Evolutionary conservation across 768 basidiomycete species (phyloP).

Genomic region (Leccinum pellstonianum): DNA sequence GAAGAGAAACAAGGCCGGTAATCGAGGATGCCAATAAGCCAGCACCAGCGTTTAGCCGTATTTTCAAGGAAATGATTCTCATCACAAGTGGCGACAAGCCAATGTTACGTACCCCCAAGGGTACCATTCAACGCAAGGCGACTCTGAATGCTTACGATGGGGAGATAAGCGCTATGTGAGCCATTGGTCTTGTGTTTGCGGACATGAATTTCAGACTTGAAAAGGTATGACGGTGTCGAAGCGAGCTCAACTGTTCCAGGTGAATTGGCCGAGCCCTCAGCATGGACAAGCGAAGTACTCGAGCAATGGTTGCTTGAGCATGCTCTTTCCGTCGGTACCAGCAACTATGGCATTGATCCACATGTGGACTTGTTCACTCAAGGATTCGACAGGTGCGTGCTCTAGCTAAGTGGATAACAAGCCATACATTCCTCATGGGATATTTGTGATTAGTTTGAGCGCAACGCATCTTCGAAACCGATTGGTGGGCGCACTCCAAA

Average conservation of each 20-base stretch:
- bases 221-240: constrained; percentile 35
- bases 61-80: constrained; percentile 55
- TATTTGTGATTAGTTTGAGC: constrained; percentile 21
- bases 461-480: constrained; percentile 31
- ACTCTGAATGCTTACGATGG: constrained; percentile 38
- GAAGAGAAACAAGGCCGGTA: constrained; percentile 28
- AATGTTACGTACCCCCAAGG: constrained; percentile 44
- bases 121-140: constrained; percentile 42
- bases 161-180: constrained; percentile 50
- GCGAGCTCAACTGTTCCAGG: constrained; percentile 19
- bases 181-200: background rate
- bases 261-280: constrained; percentile 20
- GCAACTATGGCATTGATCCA: constrained; percentile 5
- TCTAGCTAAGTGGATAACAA: background rate
- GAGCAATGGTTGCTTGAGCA: constrained; percentile 31
- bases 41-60: constrained; percentile 42
- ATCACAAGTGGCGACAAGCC: constrained; percentile 42
- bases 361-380: constrained; percentile 32
- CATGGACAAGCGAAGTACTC: constrained; percentile 25
- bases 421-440: background rate
- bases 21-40: constrained; percentile 45
- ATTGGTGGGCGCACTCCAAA: constrained; percentile 27
- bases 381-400: constrained; percentile 38
- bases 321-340: constrained; percentile 12
- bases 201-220: background rate